Evolutionary conservation across 2,329 filamentous ascomycete species (phyloP).

Genomic region (Sporothrix phasma): DNA sequence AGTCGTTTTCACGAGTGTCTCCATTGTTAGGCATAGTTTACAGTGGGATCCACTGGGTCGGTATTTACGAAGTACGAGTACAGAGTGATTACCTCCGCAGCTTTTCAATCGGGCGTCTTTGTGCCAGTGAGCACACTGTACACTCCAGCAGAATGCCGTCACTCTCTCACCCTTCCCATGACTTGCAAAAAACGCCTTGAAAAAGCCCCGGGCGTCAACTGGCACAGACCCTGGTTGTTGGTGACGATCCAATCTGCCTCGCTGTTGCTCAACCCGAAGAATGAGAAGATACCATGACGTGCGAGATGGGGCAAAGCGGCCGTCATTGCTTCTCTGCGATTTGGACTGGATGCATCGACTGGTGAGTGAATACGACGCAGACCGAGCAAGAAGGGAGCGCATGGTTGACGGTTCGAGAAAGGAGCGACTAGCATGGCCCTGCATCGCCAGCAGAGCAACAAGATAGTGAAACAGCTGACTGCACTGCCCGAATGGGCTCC

Average conservation of each 20-base stretch:
- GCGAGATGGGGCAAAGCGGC: background rate
- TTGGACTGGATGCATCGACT: background rate
- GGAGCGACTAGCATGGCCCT: background rate
- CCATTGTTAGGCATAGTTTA: too few species aligned
- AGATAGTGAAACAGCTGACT: background rate
- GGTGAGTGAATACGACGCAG: too few species aligned
- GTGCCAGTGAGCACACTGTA: background rate
- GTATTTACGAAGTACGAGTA: too few species aligned
- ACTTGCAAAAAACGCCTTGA: too few species aligned
- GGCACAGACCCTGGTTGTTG: too few species aligned
- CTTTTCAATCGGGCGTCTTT: background rate
- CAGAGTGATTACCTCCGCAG: too few species aligned
- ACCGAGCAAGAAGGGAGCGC: too few species aligned
- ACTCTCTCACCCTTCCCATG: background rate
- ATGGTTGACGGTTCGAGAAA: background rate
- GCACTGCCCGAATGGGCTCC: background rate
- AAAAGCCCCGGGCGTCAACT: background rate
- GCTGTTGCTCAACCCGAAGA: background rate
- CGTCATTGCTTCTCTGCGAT: too few species aligned
- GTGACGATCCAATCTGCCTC: background rate
- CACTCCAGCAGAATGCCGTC: background rate
- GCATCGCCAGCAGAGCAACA: background rate
- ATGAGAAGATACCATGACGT: background rate
- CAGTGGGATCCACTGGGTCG: too few species aligned
- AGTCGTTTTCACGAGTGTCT: too few species aligned